These are phyloP conservation scores for Corinectria fuckeliana DNA, from an alignment of 2,329 filamentous ascomycete genomes.

Conservation along the genomic window DNA sequence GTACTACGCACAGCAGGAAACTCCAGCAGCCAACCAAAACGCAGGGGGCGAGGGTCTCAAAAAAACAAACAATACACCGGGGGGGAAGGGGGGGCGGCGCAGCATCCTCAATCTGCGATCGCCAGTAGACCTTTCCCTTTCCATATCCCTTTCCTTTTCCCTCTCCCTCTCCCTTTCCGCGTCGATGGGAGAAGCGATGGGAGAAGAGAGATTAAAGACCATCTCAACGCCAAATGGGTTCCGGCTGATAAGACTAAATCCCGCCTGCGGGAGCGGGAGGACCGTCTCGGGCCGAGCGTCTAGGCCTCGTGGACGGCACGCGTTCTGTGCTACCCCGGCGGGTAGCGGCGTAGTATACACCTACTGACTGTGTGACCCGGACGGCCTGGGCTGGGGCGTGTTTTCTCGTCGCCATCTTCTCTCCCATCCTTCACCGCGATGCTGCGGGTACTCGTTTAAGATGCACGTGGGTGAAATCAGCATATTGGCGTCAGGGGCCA, in stretches of 20 bases:
- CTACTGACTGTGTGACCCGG: background rate
- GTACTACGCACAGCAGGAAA: no score
- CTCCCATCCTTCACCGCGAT: background rate
- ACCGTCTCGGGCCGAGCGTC: slow-evolving; percentile 19
- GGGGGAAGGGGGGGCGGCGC: no score
- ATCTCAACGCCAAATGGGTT: no score
- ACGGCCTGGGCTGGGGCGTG: background rate
- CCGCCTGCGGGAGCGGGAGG: slow-evolving; percentile 10
- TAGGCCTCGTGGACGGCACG: background rate
- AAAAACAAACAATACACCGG: no score
- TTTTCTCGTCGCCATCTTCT: background rate
- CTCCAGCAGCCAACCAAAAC: background rate
- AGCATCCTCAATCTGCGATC: background rate
- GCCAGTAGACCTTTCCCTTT: no score
- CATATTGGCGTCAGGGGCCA: background rate
- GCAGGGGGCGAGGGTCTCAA: no score
- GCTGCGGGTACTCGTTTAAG: background rate
- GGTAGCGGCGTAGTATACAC: background rate
- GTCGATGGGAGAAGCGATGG: no score
- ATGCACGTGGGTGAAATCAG: background rate
- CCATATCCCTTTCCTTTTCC: no score
- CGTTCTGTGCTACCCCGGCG: background rate
- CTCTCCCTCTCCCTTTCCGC: background rate
- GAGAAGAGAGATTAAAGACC: no score
- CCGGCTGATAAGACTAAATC: background rate